Evolutionary conservation across 2,329 filamentous ascomycete species (phyloP).

Genomic region (Fusarium veterinarium): DNA sequence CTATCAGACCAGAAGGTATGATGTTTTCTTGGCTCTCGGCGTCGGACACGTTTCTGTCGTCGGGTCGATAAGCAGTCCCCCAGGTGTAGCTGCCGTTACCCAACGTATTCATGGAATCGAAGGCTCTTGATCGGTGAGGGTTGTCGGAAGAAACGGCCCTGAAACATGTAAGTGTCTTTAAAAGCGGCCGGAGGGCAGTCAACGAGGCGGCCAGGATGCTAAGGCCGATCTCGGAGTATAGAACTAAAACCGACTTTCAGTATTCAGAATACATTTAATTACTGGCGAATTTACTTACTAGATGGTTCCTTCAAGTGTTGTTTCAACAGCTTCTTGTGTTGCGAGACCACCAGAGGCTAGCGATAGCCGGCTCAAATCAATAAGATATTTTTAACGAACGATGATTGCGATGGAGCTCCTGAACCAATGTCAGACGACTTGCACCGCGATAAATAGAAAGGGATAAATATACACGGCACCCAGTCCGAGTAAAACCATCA

Average conservation of each 20-base stretch:
- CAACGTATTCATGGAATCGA: not conserved
- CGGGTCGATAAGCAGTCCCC: not conserved
- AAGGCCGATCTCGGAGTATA: not conserved
- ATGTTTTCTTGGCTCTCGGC: constrained; percentile 14
- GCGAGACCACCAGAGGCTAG: not conserved
- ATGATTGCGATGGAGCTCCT: constrained; percentile 11
- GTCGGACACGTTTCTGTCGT: constrained; percentile 1
- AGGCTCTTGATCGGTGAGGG: not conserved
- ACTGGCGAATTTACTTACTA: not conserved
- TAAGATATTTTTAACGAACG: constrained; percentile 8
- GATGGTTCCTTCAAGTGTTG: not conserved
- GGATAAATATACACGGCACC: not conserved
- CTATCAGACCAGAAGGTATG: not conserved
- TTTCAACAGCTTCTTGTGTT: not conserved
- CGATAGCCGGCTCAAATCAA: not conserved
- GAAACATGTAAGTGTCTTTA: constrained; percentile 11
- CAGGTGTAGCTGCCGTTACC: not conserved
- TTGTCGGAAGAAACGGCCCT: not conserved
- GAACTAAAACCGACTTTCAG: not conserved
- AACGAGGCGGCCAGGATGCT: not conserved
- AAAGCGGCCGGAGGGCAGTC: constrained; percentile 11
- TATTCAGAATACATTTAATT: not conserved
- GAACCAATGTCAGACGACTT: not conserved
- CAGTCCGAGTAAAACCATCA: constrained; percentile 7
- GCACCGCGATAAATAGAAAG: not conserved